Evolutionary conservation across 306 rosid species (phyloP).

Genomic region (Pueraria montana): DNA sequence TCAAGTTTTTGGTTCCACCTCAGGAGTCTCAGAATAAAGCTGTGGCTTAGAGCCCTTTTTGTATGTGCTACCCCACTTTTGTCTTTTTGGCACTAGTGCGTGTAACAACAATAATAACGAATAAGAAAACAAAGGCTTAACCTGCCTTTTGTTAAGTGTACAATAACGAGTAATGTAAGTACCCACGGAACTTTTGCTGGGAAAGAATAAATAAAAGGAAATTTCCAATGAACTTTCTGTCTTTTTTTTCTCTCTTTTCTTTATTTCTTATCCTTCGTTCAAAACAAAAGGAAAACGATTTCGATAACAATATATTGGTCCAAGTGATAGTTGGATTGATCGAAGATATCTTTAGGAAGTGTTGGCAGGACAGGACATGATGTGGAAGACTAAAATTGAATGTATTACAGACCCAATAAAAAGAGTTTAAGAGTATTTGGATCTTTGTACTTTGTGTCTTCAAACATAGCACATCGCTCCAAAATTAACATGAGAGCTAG

Average conservation of each 20-base stretch:
- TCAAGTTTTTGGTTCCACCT: conserved; percentile 49
- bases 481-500: too few species aligned
- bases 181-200: conserved; percentile 17
- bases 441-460: too few species aligned
- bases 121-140: conserved; percentile 38
- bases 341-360: too few species aligned
- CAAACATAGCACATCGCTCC: too few species aligned
- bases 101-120: neutral
- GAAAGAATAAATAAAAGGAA: conserved; percentile 23
- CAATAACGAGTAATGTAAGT: neutral
- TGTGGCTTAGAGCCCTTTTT: conserved; percentile 29
- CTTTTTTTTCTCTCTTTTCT: neutral
- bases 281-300: too few species aligned
- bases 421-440: too few species aligned
- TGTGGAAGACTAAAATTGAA: too few species aligned
- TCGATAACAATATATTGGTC: too few species aligned
- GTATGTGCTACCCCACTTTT: neutral
- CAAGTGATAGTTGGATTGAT: too few species aligned
- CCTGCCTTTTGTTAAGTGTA: conserved; percentile 27
- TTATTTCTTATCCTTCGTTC: neutral
- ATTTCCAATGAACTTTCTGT: neutral
- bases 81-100: conserved; percentile 2
- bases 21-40: conserved; percentile 16
- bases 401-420: too few species aligned
- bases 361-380: too few species aligned